Conservation (phyloP, 2,329 filamentous ascomycete species). For the Sarocladiaceae sp. region DNA sequence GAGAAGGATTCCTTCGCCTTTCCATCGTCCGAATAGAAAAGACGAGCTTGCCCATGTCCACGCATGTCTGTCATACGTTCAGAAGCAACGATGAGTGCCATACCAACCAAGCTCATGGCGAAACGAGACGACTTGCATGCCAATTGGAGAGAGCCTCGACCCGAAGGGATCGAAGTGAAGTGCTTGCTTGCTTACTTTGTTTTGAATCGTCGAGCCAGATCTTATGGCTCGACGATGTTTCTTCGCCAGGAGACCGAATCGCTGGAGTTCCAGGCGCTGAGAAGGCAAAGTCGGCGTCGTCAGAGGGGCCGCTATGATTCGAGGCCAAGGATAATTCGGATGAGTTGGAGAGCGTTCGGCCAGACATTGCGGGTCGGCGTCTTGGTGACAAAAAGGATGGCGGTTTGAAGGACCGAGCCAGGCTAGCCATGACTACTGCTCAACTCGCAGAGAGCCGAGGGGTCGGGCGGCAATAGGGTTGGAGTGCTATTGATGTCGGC, state of each 20-base stretch:
- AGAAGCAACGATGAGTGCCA: too few relatives aligned
- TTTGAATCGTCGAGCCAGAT: too few relatives aligned
- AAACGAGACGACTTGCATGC: too few relatives aligned
- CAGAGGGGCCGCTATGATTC: conserved; percentile 3
- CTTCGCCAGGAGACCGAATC: not conserved
- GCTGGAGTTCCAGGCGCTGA: conserved; percentile 3
- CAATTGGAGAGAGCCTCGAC: too few relatives aligned
- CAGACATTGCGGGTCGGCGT: conserved; percentile 36
- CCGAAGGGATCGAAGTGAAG: too few relatives aligned
- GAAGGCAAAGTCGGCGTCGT: conserved; percentile 1
- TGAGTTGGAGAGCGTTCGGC: conserved; percentile 39
- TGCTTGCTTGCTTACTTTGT: conserved; percentile 4
- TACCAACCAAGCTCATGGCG: too few relatives aligned
- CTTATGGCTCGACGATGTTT: not conserved
- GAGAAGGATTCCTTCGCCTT: not conserved
- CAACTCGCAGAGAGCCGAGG: not conserved
- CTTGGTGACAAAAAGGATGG: conserved; percentile 35
- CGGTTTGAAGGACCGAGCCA: conserved; percentile 43
- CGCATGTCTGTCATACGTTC: not conserved
- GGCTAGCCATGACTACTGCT: conserved; percentile 35
- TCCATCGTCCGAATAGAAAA: not conserved
- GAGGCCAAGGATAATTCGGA: conserved; percentile 19
- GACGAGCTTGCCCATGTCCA: not conserved
- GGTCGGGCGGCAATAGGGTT: too few relatives aligned
- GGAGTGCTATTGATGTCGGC: not conserved